Evolutionary conservation across 83 land plant genomes (phyloP), one percentile per base, ranked within the genome.

Genomic region (Picea mariana): DNA sequence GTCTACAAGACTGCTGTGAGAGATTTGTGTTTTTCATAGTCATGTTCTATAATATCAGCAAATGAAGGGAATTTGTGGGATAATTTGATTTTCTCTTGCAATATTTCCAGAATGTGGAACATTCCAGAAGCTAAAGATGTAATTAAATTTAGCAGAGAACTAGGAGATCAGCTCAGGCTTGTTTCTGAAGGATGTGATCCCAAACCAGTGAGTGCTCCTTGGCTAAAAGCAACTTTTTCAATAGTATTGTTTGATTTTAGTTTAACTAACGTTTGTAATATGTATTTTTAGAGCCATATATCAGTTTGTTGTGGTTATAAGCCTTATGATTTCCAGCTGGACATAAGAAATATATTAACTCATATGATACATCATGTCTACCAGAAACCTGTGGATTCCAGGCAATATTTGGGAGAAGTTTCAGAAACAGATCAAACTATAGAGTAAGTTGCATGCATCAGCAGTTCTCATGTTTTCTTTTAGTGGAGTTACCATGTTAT

Each of bases 181-280:
- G 84, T 88, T 84, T 84, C 87, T 42, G 92, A 84, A 67, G 92
- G 86, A 40, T 91, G 91, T 79, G 67, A 84, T 63, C 81, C 85
- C 38, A 82, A 82, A 84, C 6, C 59, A 63, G 92, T 91, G 67
- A 91, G 92, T 67, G 12, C 55, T 55, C 78, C 23, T 76, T 55
- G 62, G 60, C 60, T 20, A 9, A 40, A 76, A 26, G 0, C 16
- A 76, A 24, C 31, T 76, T 47, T 52, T 20, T 26, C 78, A 12
- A 26, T 58, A 24, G 79, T 18, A 26, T n/a, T 76, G 6, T 58
- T 55, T 13, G 17, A 23, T 58, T 76, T 76, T 23, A 47, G 16
- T 55, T 75, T 49, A 21, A 75, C 17, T 40, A 9, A 24, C 4
- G 59, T 16, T 75, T 9, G 9, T 47, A 18, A 52, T 13, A 6